Evolutionary conservation across 1,284 basidiomycete genomes (phyloP).

Genomic region (Macrocystidia cucumis): DNA sequence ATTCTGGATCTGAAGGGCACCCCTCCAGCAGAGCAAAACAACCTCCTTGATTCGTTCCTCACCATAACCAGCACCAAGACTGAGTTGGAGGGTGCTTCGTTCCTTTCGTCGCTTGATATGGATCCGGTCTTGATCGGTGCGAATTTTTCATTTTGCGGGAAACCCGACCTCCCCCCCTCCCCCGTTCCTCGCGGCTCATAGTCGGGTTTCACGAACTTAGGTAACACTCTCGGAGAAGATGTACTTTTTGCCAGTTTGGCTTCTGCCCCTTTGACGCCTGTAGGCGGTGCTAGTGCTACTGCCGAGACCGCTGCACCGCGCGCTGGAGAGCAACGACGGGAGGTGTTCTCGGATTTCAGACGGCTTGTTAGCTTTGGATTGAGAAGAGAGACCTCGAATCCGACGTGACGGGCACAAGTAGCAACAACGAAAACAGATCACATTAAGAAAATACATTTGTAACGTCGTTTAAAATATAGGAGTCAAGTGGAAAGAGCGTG

Average conservation of each 20-base stretch:
- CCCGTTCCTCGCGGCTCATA: no score
- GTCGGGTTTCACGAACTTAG: no score
- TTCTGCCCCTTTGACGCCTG: conserved; percentile 44
- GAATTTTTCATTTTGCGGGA: no score
- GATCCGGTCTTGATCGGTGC: no score
- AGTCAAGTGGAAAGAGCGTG: no score
- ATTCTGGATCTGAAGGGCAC: conserved; percentile 95
- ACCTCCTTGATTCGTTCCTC: conserved; percentile 86
- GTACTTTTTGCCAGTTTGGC: conserved; percentile 50
- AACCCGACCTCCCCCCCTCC: no score
- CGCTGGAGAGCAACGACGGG: conserved; percentile 48
- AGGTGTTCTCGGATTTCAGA: conserved; percentile 81
- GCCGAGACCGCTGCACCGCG: conserved; percentile 19
- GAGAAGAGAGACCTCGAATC: conserved; percentile 56
- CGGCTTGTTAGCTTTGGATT: conserved; percentile 82
- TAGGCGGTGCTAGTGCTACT: conserved; percentile 40
- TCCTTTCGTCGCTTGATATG: conserved; percentile 92
- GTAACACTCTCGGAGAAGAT: conserved; percentile 30
- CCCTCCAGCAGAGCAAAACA: conserved; percentile 79
- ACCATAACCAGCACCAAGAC: conserved; percentile 84
- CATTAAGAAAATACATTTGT: no score
- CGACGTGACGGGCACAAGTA: no score
- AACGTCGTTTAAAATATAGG: no score
- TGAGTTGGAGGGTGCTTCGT: conserved; percentile 82
- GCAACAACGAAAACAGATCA: no score